A percentile compares a stretch with the other conserved stretches of the same genome.
These are phyloP conservation scores for Xylariaceae sp. DNA, from an alignment of 2,329 filamentous ascomycete species.

Conservation along the genomic window DNA sequence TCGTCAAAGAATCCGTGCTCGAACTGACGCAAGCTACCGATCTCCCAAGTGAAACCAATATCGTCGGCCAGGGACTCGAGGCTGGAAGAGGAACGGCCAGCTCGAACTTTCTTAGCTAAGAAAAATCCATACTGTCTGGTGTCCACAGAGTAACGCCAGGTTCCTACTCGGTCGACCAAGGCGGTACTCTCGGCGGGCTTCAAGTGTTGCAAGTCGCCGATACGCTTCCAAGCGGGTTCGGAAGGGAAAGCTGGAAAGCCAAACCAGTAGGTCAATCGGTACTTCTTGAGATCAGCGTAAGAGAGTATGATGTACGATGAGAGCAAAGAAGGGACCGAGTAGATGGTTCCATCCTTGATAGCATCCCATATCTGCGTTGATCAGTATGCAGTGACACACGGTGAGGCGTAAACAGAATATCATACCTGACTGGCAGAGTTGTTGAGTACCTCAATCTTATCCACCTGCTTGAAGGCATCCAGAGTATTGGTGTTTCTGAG, in stretches of 20 bases:
- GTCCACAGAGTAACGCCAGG: conserved; percentile 81
- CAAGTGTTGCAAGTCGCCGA: conserved; percentile 51
- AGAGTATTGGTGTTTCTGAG: conserved; percentile 96
- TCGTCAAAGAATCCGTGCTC: conserved; percentile 83
- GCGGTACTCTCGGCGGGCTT: conserved; percentile 65
- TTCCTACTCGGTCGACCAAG: conserved; percentile 77
- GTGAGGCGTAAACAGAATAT: conserved; percentile 6
- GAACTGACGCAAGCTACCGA: conserved; percentile 70
- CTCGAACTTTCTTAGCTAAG: conserved; percentile 70
- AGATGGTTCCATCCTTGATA: conserved; percentile 93
- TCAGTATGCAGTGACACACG: neutral
- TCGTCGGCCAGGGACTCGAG: conserved; percentile 49
- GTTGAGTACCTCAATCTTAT: conserved; percentile 73
- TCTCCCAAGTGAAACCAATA: conserved; percentile 67
- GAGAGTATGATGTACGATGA: conserved; percentile 85
- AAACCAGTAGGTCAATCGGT: conserved; percentile 98
- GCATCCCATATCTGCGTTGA: conserved; percentile 81
- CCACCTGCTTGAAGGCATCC: conserved; percentile 81
- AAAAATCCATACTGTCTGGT: conserved; percentile 90
- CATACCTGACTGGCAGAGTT: conserved; percentile 71
- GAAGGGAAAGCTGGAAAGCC: conserved; percentile 92
- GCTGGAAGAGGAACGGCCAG: conserved; percentile 28
- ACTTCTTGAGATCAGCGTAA: conserved; percentile 95
- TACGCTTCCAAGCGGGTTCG: conserved; percentile 71
- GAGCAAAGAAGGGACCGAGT: conserved; percentile 86